These are phyloP conservation scores for Ramichloridium luteum DNA, from an alignment of 2,329 filamentous ascomycete genomes.

Conservation along the genomic window DNA sequence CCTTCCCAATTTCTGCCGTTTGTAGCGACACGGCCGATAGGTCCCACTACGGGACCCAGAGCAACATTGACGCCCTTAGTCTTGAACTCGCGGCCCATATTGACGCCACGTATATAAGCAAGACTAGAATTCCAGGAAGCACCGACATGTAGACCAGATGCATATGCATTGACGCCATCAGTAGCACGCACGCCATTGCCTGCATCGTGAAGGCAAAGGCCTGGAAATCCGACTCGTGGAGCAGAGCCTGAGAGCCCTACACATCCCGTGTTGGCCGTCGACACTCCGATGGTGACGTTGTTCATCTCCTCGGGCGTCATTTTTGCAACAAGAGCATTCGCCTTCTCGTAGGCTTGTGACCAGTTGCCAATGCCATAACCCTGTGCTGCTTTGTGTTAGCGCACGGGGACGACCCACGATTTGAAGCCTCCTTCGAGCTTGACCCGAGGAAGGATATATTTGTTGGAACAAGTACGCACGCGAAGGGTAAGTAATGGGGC, in stretches of 20 bases:
- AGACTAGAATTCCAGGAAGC: slow-evolving; percentile 43
- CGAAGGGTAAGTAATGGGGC: slow-evolving; percentile 21
- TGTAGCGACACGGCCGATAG: slow-evolving; percentile 57
- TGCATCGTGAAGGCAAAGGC: slow-evolving; percentile 31
- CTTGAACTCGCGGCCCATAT: slow-evolving; percentile 46
- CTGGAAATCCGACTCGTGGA: slow-evolving; percentile 27
- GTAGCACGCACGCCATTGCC: slow-evolving; percentile 32
- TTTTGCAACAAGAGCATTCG: slow-evolving; percentile 21
- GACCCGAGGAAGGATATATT: no score
- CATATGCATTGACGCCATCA: slow-evolving; percentile 32
- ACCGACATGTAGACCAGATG: slow-evolving; percentile 31
- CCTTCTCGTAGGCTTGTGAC: slow-evolving; percentile 22
- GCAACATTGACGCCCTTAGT: slow-evolving; percentile 48
- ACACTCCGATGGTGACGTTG: slow-evolving; percentile 25
- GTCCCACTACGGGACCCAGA: slow-evolving; percentile 55
- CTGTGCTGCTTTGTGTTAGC: slow-evolving; percentile 11
- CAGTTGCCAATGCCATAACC: slow-evolving; percentile 25
- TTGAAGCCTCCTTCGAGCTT: not conserved
- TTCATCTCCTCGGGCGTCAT: slow-evolving; percentile 28
- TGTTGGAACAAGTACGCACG: slow-evolving; percentile 10
- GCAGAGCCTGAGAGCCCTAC: slow-evolving; percentile 27
- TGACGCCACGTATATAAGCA: slow-evolving; percentile 38
- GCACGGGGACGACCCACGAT: not conserved
- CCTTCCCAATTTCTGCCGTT: slow-evolving; percentile 61
- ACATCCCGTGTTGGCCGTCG: slow-evolving; percentile 23